A percentile compares a stretch with the other conserved stretches of the same genome.
These are phyloP conservation scores for Claviceps spartinae DNA, from an alignment of 2,329 filamentous ascomycete genomes.

Conservation along the genomic window DNA sequence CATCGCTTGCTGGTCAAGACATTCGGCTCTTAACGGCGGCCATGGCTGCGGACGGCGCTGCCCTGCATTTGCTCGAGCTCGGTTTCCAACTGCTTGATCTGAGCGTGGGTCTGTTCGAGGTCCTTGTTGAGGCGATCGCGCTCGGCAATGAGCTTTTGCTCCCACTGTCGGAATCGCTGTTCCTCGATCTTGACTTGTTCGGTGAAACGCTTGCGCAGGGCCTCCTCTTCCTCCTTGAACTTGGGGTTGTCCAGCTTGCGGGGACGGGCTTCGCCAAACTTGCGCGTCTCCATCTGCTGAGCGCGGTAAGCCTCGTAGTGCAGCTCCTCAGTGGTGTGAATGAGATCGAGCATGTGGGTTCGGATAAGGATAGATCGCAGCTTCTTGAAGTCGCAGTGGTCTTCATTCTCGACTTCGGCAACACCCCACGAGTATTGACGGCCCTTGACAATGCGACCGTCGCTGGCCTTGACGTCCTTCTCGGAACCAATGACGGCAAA, in stretches of 20 bases:
- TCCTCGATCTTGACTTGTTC: conserved; percentile 99
- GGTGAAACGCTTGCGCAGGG: conserved; percentile 94
- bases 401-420: conserved; percentile 98
- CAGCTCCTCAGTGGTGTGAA: conserved; percentile 97
- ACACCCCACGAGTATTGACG: conserved; percentile 99
- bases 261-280: conserved; percentile 94
- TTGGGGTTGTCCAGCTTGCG: conserved; percentile 99
- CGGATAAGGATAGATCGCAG: conserved; percentile 96
- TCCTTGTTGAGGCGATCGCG: conserved; percentile 99
- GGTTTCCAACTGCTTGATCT: conserved; percentile 79
- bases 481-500: conserved; percentile 98
- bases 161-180: conserved; percentile 97
- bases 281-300: conserved; percentile 98
- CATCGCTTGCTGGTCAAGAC: conserved; percentile 9
- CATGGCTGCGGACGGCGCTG: conserved; percentile 77
- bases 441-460: conserved; percentile 95
- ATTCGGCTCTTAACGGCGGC: conserved; percentile 57
- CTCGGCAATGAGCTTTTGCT: conserved; percentile 99
- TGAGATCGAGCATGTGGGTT: conserved; percentile 98
- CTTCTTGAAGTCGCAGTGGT: conserved; percentile 99
- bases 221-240: conserved; percentile 99
- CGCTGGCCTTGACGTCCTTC: conserved; percentile 95
- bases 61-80: conserved; percentile 93
- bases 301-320: conserved; percentile 99
- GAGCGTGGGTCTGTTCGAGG: conserved; percentile 91